These are phyloP conservation scores for Fusarium burgessii DNA, from an alignment of 2,329 filamentous ascomycete species.

Conservation along the genomic window DNA sequence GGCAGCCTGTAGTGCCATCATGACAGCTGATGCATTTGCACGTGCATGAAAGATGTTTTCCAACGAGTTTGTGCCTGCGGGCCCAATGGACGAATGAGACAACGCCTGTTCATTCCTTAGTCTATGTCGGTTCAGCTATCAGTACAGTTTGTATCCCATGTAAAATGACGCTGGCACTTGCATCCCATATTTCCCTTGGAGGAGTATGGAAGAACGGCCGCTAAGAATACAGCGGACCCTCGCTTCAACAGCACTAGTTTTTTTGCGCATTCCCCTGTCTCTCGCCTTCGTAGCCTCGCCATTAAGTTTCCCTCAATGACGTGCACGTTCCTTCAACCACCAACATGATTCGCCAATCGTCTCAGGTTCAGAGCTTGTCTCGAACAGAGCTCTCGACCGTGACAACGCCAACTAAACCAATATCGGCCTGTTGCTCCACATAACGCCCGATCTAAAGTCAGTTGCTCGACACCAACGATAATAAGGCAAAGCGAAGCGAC, in stretches of 20 bases:
- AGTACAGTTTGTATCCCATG: background rate
- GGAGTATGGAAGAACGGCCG: constrained; percentile 18
- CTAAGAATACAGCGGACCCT: constrained; percentile 29
- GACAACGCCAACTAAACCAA: constrained; percentile 20
- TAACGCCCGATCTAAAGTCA: constrained; percentile 21
- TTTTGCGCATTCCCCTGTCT: constrained; percentile 1
- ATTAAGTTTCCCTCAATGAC: constrained; percentile 32
- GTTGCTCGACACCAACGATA: constrained; percentile 24
- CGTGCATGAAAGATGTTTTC: constrained; percentile 1
- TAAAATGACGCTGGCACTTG: background rate
- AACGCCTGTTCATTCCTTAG: background rate
- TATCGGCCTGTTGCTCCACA: constrained; percentile 25
- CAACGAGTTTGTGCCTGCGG: background rate
- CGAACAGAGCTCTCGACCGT: constrained; percentile 21
- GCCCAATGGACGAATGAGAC: constrained; percentile 3
- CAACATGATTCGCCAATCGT: constrained; percentile 34
- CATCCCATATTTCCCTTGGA: background rate
- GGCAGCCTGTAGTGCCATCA: background rate
- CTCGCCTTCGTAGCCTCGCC: background rate
- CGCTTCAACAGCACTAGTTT: constrained; percentile 9
- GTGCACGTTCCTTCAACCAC: constrained; percentile 33
- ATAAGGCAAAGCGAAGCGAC: constrained; percentile 10
- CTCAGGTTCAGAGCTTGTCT: constrained; percentile 30
- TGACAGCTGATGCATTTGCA: background rate
- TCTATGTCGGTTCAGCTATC: background rate